A percentile compares a stretch with the other conserved stretches of the same genome.
phyloP scores from a whole-genome alignment of 2,329 filamentous ascomycete species.

The Ambrosiella beaveri region DNA sequence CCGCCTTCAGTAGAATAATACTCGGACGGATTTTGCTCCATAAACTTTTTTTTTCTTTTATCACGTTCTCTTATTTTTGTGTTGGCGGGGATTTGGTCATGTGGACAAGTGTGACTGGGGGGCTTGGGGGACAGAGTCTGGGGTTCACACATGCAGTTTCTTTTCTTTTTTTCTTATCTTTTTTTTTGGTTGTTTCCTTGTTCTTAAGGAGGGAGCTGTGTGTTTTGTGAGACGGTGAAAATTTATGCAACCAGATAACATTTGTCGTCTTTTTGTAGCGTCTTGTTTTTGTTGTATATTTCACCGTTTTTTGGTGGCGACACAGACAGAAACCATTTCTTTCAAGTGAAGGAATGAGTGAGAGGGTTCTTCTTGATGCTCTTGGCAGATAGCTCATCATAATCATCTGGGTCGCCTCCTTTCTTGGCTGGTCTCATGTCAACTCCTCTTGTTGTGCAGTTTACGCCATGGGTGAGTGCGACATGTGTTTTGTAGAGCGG shows the following conservation, averaged over 20 bases:
- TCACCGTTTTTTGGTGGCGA: not conserved
- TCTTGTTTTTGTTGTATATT: no score
- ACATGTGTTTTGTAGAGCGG: not conserved
- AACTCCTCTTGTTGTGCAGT: not conserved
- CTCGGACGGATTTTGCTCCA: not conserved
- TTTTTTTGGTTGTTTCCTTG: not conserved
- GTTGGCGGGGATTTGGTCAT: not conserved
- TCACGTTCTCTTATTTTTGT: not conserved
- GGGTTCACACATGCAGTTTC: not conserved
- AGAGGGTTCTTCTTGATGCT: not conserved
- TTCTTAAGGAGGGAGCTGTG: not conserved
- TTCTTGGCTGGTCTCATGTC: not conserved
- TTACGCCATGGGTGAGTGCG: not conserved
- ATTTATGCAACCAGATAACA: not conserved
- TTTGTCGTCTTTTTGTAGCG: not conserved
- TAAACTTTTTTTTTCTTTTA: not conserved
- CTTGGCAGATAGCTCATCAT: not conserved
- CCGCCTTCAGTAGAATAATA: not conserved
- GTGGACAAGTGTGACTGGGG: not conserved
- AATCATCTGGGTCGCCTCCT: not conserved
- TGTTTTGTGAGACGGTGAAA: not conserved
- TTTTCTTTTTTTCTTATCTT: not conserved
- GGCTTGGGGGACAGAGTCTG: not conserved
- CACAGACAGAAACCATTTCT: not conserved
- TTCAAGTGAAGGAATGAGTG: not conserved